phyloP scores from a whole-genome alignment of 805 yeast species.

The Metschnikowia borealis region DNA sequence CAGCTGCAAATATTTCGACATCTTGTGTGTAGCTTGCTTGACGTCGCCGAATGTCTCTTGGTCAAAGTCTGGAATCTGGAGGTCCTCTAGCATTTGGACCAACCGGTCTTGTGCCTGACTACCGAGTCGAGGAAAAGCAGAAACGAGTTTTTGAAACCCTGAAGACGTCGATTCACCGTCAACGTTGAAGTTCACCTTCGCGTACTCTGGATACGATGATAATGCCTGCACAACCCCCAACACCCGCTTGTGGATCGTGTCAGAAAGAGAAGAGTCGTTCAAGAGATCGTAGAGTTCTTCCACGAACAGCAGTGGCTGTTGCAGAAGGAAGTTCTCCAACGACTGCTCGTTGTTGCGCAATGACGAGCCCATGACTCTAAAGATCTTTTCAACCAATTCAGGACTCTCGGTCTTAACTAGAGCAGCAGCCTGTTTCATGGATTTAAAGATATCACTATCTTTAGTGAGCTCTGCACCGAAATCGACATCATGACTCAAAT shows the following conservation, averaged over 20 bases:
- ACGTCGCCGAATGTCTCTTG: constrained; percentile 3
- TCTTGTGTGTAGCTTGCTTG: constrained; percentile 22
- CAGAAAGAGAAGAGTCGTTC: constrained; percentile 15
- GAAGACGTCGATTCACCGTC: constrained; percentile 7
- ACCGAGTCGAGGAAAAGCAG: constrained; percentile 26
- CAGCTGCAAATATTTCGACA: constrained; percentile 36
- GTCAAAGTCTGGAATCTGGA: constrained; percentile 20
- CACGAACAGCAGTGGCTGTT: constrained; percentile 19
- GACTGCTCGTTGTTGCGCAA: constrained; percentile 74
- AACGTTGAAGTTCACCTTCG: constrained; percentile 22
- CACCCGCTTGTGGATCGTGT: constrained; percentile 41
- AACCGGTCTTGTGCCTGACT: constrained; percentile 34
- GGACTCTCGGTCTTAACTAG: constrained; percentile 9
- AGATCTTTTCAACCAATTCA: constrained; percentile 47
- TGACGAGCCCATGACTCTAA: constrained; percentile 61
- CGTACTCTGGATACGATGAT: constrained; percentile 34
- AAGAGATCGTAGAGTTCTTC: constrained; percentile 22
- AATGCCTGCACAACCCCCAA: constrained; percentile 52
- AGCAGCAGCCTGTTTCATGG: constrained; percentile 24
- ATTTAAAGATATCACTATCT: constrained; percentile 27
- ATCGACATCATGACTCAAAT: constrained; percentile 64
- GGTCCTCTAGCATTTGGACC: constrained; percentile 46
- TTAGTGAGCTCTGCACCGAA: constrained; percentile 50
- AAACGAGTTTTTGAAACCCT: constrained; percentile 25
- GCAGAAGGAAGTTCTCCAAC: constrained; percentile 30